These are phyloP conservation scores for Oenanthe sinensis DNA, from an alignment of 129 eudicot genomes.

Conservation along the genomic window DNA sequence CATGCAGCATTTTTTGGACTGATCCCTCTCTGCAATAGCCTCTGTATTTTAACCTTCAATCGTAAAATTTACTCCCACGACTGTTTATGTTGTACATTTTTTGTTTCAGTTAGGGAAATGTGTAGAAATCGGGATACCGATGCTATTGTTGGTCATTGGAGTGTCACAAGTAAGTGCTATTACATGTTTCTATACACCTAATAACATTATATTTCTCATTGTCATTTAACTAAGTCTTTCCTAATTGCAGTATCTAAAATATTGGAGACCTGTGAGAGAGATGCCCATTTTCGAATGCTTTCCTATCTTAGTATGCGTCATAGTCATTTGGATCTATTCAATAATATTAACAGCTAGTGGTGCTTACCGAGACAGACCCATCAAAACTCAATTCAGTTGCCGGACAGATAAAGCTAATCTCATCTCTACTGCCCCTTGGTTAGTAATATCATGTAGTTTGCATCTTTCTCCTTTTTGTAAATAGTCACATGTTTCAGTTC, in stretches of 20 bases:
- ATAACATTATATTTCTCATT: neutral
- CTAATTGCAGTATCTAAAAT: conserved; percentile 77
- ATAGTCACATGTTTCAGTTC: neutral
- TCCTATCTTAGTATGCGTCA: conserved; percentile 63
- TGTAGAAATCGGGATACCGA: conserved; percentile 91
- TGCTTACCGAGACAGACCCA: conserved; percentile 60
- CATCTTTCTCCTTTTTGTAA: neutral
- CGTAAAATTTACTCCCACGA: neutral
- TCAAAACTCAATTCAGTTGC: conserved; percentile 61
- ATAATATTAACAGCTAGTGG: conserved; percentile 84
- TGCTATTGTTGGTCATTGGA: conserved; percentile 82
- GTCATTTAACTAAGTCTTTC: conserved; percentile 15
- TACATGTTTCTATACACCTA: neutral
- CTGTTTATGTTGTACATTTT: conserved; percentile 1
- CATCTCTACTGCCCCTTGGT: conserved; percentile 97
- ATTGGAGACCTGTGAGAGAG: conserved; percentile 62
- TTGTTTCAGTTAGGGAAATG: conserved; percentile 73
- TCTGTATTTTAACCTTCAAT: neutral
- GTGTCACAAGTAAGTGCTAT: conserved; percentile 63
- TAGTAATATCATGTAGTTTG: conserved; percentile 2
- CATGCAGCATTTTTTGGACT: neutral
- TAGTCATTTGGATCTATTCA: conserved; percentile 79
- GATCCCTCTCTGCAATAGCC: too few relatives aligned
- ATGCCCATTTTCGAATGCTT: conserved; percentile 90
- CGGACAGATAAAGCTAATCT: conserved; percentile 87